phyloP scores from a whole-genome alignment of 176 grass and related monocot genomes.

The Saccharum spontaneum region DNA sequence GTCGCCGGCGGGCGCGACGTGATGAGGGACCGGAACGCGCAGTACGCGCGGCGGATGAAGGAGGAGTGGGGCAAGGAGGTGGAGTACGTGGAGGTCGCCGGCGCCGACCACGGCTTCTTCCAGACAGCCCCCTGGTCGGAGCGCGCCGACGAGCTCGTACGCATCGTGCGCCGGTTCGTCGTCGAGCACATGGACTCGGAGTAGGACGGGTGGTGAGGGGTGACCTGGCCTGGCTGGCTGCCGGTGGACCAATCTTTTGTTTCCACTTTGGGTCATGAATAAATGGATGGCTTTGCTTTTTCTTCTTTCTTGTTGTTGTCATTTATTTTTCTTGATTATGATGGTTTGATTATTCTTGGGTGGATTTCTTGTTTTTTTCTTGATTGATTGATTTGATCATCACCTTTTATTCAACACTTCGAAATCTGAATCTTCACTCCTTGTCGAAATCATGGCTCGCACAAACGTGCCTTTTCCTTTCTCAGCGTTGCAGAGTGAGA shows the following conservation, averaged over 20 bases:
- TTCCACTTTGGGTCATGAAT: not conserved
- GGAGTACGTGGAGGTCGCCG: slow-evolving; percentile 34
- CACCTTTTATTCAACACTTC: too few species aligned
- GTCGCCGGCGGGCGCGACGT: slow-evolving; percentile 37
- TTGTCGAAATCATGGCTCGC: too few species aligned
- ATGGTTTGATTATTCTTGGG: not conserved
- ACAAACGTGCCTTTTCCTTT: too few species aligned
- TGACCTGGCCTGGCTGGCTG: not conserved
- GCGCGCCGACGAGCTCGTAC: slow-evolving; percentile 34
- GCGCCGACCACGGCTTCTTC: slow-evolving; percentile 45
- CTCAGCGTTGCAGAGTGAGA: too few species aligned
- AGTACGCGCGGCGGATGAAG: slow-evolving; percentile 46
- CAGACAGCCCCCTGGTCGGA: slow-evolving; percentile 30
- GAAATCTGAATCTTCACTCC: too few species aligned
- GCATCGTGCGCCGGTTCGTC: slow-evolving; percentile 25
- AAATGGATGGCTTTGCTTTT: not conserved
- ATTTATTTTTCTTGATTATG: not conserved
- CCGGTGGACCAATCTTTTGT: not conserved
- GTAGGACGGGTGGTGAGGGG: not conserved
- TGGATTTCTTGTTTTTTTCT: too few species aligned
- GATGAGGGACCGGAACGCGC: slow-evolving; percentile 36
- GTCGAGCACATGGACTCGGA: slow-evolving; percentile 34
- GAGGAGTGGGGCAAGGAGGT: slow-evolving; percentile 45
- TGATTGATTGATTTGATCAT: too few species aligned
- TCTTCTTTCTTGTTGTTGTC: not conserved